phyloP scores from a whole-genome alignment of 192 early-diverging fungal genomes.

The Oehlia diaphana region DNA sequence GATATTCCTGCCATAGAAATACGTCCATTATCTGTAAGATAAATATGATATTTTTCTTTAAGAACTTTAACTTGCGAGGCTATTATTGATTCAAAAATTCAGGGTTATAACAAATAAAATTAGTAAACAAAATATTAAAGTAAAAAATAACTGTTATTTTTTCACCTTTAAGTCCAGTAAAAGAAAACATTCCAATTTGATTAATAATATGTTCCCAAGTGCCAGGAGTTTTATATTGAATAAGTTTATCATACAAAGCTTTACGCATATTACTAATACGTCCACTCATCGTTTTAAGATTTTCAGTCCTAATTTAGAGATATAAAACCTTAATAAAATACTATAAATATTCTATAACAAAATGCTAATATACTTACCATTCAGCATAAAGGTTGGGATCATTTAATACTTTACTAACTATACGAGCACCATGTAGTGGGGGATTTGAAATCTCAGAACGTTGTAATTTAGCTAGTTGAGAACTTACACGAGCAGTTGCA shows the following conservation, averaged over 20 bases:
- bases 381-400: constrained; percentile 75
- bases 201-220: constrained; percentile 93
- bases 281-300: constrained; percentile 79
- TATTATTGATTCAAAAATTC: constrained; percentile 6
- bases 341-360: not conserved
- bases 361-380: constrained; percentile 58
- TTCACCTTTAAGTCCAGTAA: constrained; percentile 78
- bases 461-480: constrained; percentile 82
- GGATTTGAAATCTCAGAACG: constrained; percentile 90
- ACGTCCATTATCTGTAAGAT: constrained; percentile 92
- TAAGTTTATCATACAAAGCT: constrained; percentile 63
- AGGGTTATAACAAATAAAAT: not conserved
- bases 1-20: constrained; percentile 96
- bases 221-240: constrained; percentile 80
- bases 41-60: constrained; percentile 86
- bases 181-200: constrained; percentile 99
- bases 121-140: not conserved
- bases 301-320: constrained; percentile 37
- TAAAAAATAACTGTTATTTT: not conserved
- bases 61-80: constrained; percentile 76
- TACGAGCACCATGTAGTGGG: constrained; percentile 85
- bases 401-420: constrained; percentile 84
- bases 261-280: constrained; percentile 91
- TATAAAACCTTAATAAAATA: not conserved
- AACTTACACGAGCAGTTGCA: constrained; percentile 59